These are phyloP conservation scores for Sodiomyces alkalinus DNA, from an alignment of 2,329 filamentous ascomycete genomes.

Conservation along the genomic window DNA sequence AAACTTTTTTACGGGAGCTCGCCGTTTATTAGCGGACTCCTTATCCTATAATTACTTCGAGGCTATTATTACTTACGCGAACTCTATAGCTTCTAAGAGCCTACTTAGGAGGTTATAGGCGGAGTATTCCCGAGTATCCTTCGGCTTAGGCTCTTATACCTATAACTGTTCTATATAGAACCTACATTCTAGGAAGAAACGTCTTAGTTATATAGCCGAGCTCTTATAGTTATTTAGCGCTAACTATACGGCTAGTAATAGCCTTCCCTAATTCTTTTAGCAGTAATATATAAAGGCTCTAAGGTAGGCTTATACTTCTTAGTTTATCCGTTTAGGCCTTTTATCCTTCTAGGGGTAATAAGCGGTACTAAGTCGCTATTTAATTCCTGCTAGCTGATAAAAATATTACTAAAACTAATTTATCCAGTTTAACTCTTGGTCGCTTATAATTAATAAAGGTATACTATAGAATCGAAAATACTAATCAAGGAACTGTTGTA, in stretches of 20 bases:
- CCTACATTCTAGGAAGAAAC: neutral
- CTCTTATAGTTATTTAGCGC: neutral
- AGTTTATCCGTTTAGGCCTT: neutral
- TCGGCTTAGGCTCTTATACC: too few relatives aligned
- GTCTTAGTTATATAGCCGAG: too few relatives aligned
- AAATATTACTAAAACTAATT: conserved; percentile 1
- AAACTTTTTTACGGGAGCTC: neutral
- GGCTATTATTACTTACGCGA: neutral
- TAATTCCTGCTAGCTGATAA: neutral
- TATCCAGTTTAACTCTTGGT: neutral
- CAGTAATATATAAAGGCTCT: neutral
- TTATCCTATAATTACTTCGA: neutral
- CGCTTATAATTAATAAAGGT: neutral
- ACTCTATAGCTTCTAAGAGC: neutral
- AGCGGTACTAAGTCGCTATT: neutral
- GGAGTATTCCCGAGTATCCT: too few relatives aligned
- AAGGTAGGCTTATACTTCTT: conserved; percentile 1
- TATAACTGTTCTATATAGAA: neutral
- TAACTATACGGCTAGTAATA: neutral
- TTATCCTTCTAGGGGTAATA: conserved; percentile 2
- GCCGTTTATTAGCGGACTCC: neutral
- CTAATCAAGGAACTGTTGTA: neutral
- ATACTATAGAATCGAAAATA: conserved; percentile 1
- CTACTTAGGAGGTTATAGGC: neutral
- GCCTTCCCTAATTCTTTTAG: neutral